These are phyloP conservation scores for Talaromyces sp. DNA, from an alignment of 2,329 filamentous ascomycete species.

Conservation along the genomic window DNA sequence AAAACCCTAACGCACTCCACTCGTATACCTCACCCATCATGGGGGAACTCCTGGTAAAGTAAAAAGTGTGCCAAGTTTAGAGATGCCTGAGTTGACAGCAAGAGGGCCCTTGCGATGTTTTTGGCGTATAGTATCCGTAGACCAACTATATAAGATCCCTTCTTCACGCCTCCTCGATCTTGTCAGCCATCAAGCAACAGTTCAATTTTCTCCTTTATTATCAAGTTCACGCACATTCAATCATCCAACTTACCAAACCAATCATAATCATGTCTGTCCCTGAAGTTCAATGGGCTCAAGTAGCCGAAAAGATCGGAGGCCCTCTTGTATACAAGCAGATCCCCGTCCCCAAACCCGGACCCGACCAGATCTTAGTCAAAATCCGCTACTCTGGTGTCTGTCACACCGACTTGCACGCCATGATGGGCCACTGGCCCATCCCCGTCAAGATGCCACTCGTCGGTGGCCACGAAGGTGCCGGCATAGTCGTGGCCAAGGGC, in stretches of 20 bases:
- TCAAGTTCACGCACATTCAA: not conserved
- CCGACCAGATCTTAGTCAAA: constrained; percentile 89
- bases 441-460: constrained; percentile 79
- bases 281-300: constrained; percentile 84
- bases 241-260: not conserved
- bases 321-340: constrained; percentile 59
- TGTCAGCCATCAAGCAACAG: not conserved
- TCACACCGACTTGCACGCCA: constrained; percentile 79
- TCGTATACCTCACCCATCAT: not conserved
- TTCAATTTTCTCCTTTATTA: not conserved
- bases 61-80: not conserved
- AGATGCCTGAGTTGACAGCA: not conserved
- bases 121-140: not conserved
- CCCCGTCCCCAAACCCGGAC: constrained; percentile 73
- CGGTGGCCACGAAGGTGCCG: constrained; percentile 77
- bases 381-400: constrained; percentile 89
- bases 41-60: not conserved
- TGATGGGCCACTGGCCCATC: constrained; percentile 88
- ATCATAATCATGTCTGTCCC: constrained; percentile 57
- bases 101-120: not conserved
- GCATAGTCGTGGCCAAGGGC: constrained; percentile 77
- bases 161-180: not conserved
- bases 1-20: not conserved
- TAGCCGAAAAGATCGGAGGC: constrained; percentile 74
- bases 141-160: constrained; percentile 9